phyloP scores from a whole-genome alignment of 208 protist species.

The Acanthamoeba healyi region DNA sequence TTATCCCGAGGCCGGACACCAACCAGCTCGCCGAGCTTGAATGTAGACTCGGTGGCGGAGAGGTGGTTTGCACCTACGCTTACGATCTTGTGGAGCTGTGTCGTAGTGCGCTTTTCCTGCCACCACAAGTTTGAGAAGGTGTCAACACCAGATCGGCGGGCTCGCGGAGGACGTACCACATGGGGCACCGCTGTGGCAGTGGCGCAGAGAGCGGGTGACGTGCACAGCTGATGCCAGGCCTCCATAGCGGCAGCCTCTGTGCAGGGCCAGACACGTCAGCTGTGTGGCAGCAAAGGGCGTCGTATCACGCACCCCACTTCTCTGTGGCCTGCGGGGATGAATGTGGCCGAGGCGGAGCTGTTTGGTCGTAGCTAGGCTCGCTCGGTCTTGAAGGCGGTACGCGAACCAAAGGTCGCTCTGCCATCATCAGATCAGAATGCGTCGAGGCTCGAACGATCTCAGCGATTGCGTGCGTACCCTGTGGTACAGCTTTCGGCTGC shows the following conservation, averaged over 20 bases:
- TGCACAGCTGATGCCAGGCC: neutral
- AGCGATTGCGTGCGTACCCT: too few relatives aligned
- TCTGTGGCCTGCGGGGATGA: too few relatives aligned
- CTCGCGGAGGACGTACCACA: neutral
- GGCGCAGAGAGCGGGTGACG: neutral
- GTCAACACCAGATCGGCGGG: too few relatives aligned
- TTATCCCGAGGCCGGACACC: neutral
- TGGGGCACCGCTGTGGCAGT: neutral
- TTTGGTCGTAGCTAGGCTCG: neutral
- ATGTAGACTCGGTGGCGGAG: too few relatives aligned
- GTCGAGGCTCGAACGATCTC: too few relatives aligned
- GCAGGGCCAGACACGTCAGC: too few relatives aligned
- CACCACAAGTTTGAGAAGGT: too few relatives aligned
- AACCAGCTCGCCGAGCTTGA: neutral
- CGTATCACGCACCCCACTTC: too few relatives aligned
- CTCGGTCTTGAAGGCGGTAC: neutral
- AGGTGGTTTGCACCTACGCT: neutral
- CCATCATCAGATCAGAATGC: too few relatives aligned
- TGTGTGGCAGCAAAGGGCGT: too few relatives aligned
- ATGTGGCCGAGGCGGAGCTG: too few relatives aligned
- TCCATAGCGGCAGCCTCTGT: neutral
- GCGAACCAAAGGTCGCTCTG: neutral
- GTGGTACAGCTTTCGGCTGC: neutral
- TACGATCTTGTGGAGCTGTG: neutral
- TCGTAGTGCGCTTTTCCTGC: neutral